These are phyloP conservation scores for Biscutella laevigata DNA, from an alignment of 441 rosid species.

Conservation along the genomic window DNA sequence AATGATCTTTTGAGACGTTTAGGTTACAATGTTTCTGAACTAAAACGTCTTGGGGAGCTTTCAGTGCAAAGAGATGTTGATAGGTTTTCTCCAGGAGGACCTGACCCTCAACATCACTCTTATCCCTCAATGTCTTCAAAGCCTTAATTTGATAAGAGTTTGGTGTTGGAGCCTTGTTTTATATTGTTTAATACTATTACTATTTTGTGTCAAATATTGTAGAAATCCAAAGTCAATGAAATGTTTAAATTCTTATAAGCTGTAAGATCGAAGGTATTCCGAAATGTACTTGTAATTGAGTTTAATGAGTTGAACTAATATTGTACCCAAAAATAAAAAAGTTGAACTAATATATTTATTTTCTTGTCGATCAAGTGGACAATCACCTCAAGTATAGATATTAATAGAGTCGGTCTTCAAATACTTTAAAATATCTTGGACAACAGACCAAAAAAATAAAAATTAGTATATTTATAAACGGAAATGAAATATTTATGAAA, in stretches of 20 bases:
- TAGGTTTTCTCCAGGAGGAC: constrained; percentile 30
- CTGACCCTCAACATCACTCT: constrained; percentile 32
- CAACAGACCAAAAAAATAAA: too few species aligned
- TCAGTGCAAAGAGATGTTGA: constrained; percentile 1
- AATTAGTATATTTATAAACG: too few species aligned
- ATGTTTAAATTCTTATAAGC: constrained; percentile 3
- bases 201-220: not conserved
- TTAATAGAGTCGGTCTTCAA: too few species aligned
- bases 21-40: constrained; percentile 25
- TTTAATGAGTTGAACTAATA: not conserved
- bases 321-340: too few species aligned
- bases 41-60: constrained; percentile 16
- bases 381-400: not conserved
- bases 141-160: constrained; percentile 15
- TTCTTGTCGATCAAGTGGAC: not conserved
- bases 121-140: constrained; percentile 19
- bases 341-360: too few species aligned
- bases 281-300: constrained; percentile 5
- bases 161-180: constrained; percentile 5
- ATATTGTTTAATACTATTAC: not conserved
- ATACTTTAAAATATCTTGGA: too few species aligned
- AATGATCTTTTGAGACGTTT: constrained; percentile 19
- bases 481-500: too few species aligned
- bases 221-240: not conserved
- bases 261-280: constrained; percentile 1